Base-by-base conservation (phyloP, 371 early-diverging fungal genomes). In the Apophysomyces variabilis region DNA sequence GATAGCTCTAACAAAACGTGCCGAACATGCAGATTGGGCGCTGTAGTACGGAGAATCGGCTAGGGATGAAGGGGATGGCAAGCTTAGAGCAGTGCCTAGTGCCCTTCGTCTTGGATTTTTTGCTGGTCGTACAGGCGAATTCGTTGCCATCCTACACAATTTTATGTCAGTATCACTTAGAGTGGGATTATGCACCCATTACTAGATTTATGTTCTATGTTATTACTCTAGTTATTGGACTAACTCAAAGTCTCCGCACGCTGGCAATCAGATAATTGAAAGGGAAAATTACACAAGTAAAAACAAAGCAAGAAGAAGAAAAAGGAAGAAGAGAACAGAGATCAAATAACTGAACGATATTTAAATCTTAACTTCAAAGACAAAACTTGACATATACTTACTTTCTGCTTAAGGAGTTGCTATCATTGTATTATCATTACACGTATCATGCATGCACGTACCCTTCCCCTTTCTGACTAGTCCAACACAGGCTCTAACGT, bases 1-100 rank as follows among this genome's bases (percentile, higher is more conserved):
- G 14, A 83, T 66, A n/a, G 83, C 83, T 50, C 77, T 80, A 36
- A 83, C 83, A 64, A 82, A 82, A 65, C 79, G 82, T 9, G 79
- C 54, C 11, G 54, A 18, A 3, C 18, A 16, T 50, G 54, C 54
- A 50, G 54, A 50, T 21, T 50, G 54, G 54, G 54, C 21, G 21
- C 54, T 21, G 21, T 50, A 50, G 21, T 50, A 50, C 54, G 54
- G 54, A 11, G 54, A 50, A 21, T 50, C 54, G 9, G 21, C 54
- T 50, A 50, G 54, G 54, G 54, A 50, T n/a, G 84, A 83, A 39
- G 84, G 80, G 65, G 84, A 83, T 66, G 84, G 84, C 9, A 83
- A 81, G 5, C 81, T 81, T 35, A 73, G 81, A 66, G 84, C 81
- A 2, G 73, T 80, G 70, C 84, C 84, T 9, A 83, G 79, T 64